Evolutionary conservation across 1,284 basidiomycete genomes (phyloP), one percentile per base, ranked within the genome.

Genomic region (Cryptococcus maquisensis): DNA sequence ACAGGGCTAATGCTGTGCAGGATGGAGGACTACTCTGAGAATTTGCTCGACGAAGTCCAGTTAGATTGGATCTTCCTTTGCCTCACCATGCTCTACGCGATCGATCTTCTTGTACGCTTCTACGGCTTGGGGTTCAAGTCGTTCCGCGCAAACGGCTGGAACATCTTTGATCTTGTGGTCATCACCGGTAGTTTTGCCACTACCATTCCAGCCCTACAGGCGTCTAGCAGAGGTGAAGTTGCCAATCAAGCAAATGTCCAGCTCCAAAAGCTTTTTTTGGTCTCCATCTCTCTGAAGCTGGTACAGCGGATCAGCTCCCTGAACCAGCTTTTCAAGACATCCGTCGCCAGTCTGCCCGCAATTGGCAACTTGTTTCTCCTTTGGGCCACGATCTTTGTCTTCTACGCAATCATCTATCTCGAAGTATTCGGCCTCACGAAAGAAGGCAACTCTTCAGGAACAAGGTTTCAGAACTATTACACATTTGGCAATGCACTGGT

Each of bases 291-390:
- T 0, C 87, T 98, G 81, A 98, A 98, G 77, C 82, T 98, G 21
- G 90, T 97, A 1, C 91, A 97, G 71, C 83, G 89, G 49, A 88
- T 86, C 57, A 87, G 92, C 67, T 86, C 84, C 60, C 80, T 98
- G 56, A 98, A 98, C 67, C 91, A 96, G 76, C 80, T 98, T 18
- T 98, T 98, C 83, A 97, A 97, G 77, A 97, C 93, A 7, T 90
- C 91, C 1, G 82, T 90, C 89, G 85, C 92, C 43, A 93, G 90
- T 76, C 77, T 97, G 32, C 90, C 90, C 0, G 86, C 87, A 20
- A 95, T 98, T 57, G 67, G 90, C 42, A 93, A 87, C 64, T 79
- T 98, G 57, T 82, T 98, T 62, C 81, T 86, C 3, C 81, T 98
- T 3, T 98, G 95, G 95, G 77, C 95, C 24, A 86, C 90, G 35